Conservation (phyloP, 1,284 basidiomycete species). For the Dichomitus squalens region DNA sequence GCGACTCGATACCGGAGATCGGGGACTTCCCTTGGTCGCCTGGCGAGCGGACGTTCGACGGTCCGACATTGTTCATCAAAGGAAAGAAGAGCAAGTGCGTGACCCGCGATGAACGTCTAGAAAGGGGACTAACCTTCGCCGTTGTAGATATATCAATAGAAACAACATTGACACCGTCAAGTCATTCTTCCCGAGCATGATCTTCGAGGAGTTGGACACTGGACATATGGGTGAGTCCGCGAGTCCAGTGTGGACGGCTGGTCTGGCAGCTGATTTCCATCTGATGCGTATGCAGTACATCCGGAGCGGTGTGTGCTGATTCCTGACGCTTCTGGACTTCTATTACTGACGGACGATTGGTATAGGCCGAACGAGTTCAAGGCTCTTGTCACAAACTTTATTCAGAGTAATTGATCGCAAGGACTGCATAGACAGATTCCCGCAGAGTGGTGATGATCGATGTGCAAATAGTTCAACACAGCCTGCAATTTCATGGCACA, state of each 20-base stretch:
- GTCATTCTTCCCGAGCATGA: slow-evolving; percentile 70
- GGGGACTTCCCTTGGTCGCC: slow-evolving; percentile 76
- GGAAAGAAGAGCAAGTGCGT: slow-evolving; percentile 72
- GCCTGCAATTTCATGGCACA: neutral
- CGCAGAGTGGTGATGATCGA: no score
- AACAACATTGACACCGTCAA: slow-evolving; percentile 60
- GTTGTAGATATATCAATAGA: slow-evolving; percentile 67
- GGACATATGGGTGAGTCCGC: slow-evolving; percentile 68
- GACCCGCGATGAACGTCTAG: neutral
- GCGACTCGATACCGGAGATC: slow-evolving; percentile 61
- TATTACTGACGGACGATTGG: neutral
- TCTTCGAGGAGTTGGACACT: slow-evolving; percentile 55
- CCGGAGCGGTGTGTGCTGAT: slow-evolving; percentile 50
- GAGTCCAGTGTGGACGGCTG: slow-evolving; percentile 25
- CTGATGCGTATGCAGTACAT: slow-evolving; percentile 45
- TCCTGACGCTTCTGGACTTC: neutral
- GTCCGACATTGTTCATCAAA: slow-evolving; percentile 76
- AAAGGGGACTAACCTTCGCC: neutral
- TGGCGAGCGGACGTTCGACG: slow-evolving; percentile 60
- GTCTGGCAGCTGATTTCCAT: slow-evolving; percentile 1
- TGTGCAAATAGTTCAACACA: no score
- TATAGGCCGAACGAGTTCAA: slow-evolving; percentile 50
- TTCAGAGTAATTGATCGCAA: slow-evolving; percentile 26
- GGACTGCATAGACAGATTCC: neutral
- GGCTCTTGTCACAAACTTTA: slow-evolving; percentile 44